A percentile compares a stretch with the other conserved stretches of the same genome.
Evolutionary conservation across 768 basidiomycete genomes (phyloP).

Genomic region (Lanmaoa pseudosensibilis): DNA sequence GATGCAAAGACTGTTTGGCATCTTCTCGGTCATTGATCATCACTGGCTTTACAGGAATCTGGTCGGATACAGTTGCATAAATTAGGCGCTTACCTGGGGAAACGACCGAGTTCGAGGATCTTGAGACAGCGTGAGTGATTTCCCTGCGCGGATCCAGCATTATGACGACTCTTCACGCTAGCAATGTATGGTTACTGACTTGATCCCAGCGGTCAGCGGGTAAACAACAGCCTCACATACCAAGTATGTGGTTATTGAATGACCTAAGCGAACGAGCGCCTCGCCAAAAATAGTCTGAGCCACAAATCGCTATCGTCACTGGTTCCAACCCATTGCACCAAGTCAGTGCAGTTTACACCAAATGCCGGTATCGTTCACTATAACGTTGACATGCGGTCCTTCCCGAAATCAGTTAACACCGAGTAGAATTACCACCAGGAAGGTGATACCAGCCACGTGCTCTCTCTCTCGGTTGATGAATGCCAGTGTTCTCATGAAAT

Average conservation of each 20-base stretch:
- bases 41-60: not conserved
- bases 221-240: too few relatives aligned
- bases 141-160: conserved; percentile 1
- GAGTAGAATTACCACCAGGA: too few relatives aligned
- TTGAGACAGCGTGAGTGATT: conserved; percentile 1
- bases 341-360: not conserved
- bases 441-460: not conserved
- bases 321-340: too few relatives aligned
- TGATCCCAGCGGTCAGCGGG: not conserved
- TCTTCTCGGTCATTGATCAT: not conserved
- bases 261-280: not conserved
- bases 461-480: not conserved
- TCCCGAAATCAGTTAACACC: not conserved
- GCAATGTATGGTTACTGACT: not conserved
- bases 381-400: not conserved
- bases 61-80: not conserved
- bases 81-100: not conserved
- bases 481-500: conserved; percentile 3
- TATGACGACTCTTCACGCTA: not conserved
- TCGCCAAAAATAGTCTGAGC: not conserved
- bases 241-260: not conserved
- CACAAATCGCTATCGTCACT: too few relatives aligned
- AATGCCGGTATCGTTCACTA: not conserved
- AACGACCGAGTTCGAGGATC: not conserved
- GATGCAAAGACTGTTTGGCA: not conserved